A percentile compares a stretch with the other conserved stretches of the same genome.
These are phyloP conservation scores for Beta lomatogona DNA, from an alignment of 179 eudicot genomes.

Conservation along the genomic window DNA sequence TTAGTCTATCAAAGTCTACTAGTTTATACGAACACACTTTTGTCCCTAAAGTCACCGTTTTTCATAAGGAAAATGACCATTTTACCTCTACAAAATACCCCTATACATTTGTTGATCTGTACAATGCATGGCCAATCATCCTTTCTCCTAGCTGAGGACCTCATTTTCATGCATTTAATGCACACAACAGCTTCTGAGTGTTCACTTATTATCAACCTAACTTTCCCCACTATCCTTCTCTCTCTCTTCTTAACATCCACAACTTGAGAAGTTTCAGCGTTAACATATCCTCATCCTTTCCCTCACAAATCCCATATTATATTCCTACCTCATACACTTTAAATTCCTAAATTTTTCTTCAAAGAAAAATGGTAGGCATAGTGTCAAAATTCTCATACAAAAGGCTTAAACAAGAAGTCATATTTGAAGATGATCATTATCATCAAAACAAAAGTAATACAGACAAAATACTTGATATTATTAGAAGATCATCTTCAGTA, in stretches of 20 bases:
- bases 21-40: no score
- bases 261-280: not conserved
- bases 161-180: slow-evolving; percentile 31
- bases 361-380: slow-evolving; percentile 9
- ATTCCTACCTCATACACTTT: not conserved
- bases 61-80: no score
- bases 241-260: slow-evolving; percentile 1
- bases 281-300: not conserved
- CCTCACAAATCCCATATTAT: not conserved
- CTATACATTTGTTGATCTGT: no score
- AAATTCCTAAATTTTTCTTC: not conserved
- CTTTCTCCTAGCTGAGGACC: not conserved
- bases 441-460: not conserved
- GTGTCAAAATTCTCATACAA: slow-evolving; percentile 52
- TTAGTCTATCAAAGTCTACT: no score
- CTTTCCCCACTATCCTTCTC: slow-evolving; percentile 1
- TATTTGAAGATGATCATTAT: slow-evolving; percentile 23
- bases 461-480: slow-evolving; percentile 2
- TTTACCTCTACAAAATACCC: no score
- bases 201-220: slow-evolving; percentile 28
- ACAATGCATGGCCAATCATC: no score
- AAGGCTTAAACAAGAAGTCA: slow-evolving; percentile 52
- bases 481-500: slow-evolving; percentile 28
- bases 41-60: no score
- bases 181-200: slow-evolving; percentile 24